Base-by-base conservation (phyloP, 2,329 filamentous ascomycete species). In the Fusarium nurragi region DNA sequence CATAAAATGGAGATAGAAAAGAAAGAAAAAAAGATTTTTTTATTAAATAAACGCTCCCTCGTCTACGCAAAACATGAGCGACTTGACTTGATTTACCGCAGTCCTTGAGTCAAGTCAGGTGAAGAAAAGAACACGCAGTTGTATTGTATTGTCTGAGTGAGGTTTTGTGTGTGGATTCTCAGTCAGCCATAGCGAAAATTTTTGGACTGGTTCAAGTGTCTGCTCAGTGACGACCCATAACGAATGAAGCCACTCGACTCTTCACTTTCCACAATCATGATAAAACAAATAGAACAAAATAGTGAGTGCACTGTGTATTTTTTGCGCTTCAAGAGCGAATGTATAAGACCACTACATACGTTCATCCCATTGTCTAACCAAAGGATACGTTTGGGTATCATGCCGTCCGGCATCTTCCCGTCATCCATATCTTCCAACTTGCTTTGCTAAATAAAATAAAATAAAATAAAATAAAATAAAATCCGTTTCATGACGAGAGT, bases 91-190 rank as follows among this genome's bases (percentile, higher is more conserved):
- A 3, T 7, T 14, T 46, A 19, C 25, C 7, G 18, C n/a, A 19
- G 22, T 6, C 45, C n/a, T 23, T 30, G 9, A 21, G 30, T 30
- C 12, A 41, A 50, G 23, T 46, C 25, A 43, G 40, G 22, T 13
- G 22, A 32, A 38, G 26, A 37, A 26, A 16, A 26, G 19, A 23
- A 48, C 19, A 44, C 41, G 44, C 25, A 47, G 28, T 49, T 48
- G 40, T 46, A 37, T 13, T 28, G 12, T 28, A 14, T 48, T 37
- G 22, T 52, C 54, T 57, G 50, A 34, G 25, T 52, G 51, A 60
- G 23, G 48, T 58, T 68, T 67, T 57, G 55, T 64, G 62, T 55
- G 68, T 71, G 68, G 68, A 58, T 65, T 71, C 57, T 51, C 52
- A 62, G 52, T 67, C 54, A 50, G 54, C 59, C 34, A 53, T 65